phyloP scores from a whole-genome alignment of 2,329 filamentous ascomycete genomes.

The Phaeosphaeriaceae sp. region DNA sequence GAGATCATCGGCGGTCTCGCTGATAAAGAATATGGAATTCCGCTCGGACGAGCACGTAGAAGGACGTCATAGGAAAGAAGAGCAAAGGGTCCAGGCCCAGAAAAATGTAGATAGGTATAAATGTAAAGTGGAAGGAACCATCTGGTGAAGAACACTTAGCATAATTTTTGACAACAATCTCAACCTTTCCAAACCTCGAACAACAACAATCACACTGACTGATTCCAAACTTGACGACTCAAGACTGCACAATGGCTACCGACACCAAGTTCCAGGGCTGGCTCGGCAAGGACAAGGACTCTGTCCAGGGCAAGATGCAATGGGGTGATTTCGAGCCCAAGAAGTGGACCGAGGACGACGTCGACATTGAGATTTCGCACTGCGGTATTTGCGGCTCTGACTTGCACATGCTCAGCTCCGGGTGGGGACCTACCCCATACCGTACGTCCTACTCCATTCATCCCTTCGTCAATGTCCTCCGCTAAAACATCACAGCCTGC shows the following conservation, averaged over 20 bases:
- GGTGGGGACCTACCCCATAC: slow-evolving; percentile 46
- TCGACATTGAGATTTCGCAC: slow-evolving; percentile 50
- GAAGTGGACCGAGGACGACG: slow-evolving; percentile 72
- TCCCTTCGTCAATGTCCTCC: neutral
- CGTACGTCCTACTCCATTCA: slow-evolving; percentile 11
- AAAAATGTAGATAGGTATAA: slow-evolving; percentile 1
- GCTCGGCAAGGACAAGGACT: slow-evolving; percentile 60
- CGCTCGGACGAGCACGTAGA: neutral
- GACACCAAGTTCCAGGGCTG: slow-evolving; percentile 60
- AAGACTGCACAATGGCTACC: slow-evolving; percentile 19
- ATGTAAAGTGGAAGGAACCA: too few species aligned
- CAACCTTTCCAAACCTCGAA: too few species aligned
- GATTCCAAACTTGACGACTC: too few species aligned
- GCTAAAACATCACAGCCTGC: slow-evolving; percentile 49
- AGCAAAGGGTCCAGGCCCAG: neutral
- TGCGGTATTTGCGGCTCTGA: slow-evolving; percentile 49
- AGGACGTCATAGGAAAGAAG: slow-evolving; percentile 5
- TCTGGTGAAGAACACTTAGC: neutral
- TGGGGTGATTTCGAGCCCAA: slow-evolving; percentile 58
- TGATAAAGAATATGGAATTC: slow-evolving; percentile 1
- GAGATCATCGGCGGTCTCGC: neutral
- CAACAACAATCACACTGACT: too few species aligned
- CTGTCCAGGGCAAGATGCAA: slow-evolving; percentile 62
- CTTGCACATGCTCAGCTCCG: slow-evolving; percentile 44
- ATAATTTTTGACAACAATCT: neutral